A percentile compares a stretch with the other conserved stretches of the same genome.
Conservation (phyloP, 495 filamentous ascomycete genomes). For the Articulospora tetracladia region DNA sequence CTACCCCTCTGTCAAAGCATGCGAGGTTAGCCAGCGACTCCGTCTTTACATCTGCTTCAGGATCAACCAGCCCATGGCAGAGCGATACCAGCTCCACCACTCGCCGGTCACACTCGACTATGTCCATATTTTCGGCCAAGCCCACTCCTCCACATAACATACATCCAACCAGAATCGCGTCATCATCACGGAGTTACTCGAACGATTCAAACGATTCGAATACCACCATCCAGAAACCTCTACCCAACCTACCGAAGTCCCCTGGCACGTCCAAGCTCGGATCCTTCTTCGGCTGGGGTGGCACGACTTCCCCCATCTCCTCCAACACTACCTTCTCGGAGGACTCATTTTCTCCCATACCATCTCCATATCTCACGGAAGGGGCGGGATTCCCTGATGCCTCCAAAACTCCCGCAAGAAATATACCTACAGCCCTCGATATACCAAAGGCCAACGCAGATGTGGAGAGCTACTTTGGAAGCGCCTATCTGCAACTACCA, state of each 20-base stretch:
- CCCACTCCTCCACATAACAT: conserved; percentile 44
- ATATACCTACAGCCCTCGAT: conserved; percentile 33
- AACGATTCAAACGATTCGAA: conserved; percentile 27
- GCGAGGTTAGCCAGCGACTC: conserved; percentile 21
- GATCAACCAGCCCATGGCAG: conserved; percentile 22
- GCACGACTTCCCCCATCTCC: conserved; percentile 32
- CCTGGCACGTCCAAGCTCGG: conserved; percentile 46
- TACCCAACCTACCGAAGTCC: conserved; percentile 49
- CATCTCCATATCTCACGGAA: conserved; percentile 39
- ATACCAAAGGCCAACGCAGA: conserved; percentile 32
- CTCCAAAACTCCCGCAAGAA: conserved; percentile 25
- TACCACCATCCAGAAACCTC: conserved; percentile 43
- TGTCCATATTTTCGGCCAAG: conserved; percentile 37
- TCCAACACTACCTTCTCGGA: conserved; percentile 46
- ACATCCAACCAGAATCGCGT: conserved; percentile 31
- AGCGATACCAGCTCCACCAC: conserved; percentile 19
- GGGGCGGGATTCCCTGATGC: conserved; percentile 15
- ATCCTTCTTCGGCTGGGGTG: conserved; percentile 48
- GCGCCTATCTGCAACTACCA: conserved; percentile 41
- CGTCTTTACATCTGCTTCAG: conserved; percentile 13
- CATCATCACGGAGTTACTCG: conserved; percentile 13
- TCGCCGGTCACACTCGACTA: conserved; percentile 20
- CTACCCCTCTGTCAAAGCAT: conserved; percentile 13
- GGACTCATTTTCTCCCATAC: conserved; percentile 44
- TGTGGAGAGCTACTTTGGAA: conserved; percentile 38